These are phyloP conservation scores for Rhodamnia rubescens DNA, from an alignment of 345 rosid species.

Conservation along the genomic window DNA sequence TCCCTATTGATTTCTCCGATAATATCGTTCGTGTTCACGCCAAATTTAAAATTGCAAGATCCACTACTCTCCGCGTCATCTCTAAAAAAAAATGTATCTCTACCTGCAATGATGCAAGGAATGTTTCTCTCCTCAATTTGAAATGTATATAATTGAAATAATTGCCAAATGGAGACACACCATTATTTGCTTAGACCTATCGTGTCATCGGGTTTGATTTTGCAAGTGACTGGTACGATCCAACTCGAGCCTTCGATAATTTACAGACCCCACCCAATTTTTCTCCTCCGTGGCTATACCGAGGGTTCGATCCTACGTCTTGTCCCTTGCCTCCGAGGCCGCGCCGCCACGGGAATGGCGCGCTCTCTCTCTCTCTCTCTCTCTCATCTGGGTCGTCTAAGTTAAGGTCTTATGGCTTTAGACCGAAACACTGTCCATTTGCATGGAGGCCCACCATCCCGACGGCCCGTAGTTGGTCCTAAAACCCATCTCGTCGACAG, in stretches of 20 bases:
- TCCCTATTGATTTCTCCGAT: neutral
- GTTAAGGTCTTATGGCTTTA: neutral
- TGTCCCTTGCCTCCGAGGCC: neutral
- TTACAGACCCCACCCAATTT: neutral
- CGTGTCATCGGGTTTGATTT: neutral
- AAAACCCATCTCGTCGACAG: neutral
- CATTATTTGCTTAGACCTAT: neutral
- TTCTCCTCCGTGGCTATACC: neutral
- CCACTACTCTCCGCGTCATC: neutral
- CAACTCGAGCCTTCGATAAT: neutral
- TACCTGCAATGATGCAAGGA: neutral
- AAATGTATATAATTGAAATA: neutral
- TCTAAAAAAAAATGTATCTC: neutral
- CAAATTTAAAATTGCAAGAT: too few relatives aligned
- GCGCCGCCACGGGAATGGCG: neutral
- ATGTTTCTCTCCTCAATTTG: neutral
- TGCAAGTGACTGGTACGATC: neutral
- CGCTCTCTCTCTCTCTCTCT: too few relatives aligned
- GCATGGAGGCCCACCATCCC: neutral
- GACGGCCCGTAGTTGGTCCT: neutral
- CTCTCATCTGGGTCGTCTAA: neutral
- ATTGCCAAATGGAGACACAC: neutral
- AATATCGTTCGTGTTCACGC: too few relatives aligned
- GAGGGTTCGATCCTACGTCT: neutral
- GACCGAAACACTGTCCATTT: neutral